Conservation (phyloP, 2,329 filamentous ascomycete species). For the Monosporascus ibericus region DNA sequence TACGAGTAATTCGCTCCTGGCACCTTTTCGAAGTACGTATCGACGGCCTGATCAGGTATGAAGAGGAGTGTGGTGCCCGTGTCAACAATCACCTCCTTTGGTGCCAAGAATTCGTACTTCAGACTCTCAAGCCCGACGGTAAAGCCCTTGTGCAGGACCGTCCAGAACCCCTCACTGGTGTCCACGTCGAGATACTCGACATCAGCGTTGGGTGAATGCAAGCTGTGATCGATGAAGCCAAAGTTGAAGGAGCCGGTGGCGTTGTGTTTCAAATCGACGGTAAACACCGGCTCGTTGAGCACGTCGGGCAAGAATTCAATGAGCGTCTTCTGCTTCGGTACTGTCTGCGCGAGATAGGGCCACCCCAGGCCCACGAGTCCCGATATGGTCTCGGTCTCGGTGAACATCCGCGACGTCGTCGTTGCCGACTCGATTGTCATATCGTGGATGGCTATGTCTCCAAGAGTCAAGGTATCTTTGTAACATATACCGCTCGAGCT, state of each 20-base stretch:
- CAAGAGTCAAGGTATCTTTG: constrained; percentile 42
- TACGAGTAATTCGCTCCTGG: constrained; percentile 43
- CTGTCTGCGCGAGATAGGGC: constrained; percentile 36
- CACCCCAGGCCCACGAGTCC: constrained; percentile 49
- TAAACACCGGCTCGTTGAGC: constrained; percentile 38
- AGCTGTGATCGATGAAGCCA: constrained; percentile 37
- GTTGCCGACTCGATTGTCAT: constrained; percentile 45
- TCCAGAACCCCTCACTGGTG: constrained; percentile 42
- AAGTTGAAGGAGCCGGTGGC: constrained; percentile 45
- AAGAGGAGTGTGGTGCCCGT: constrained; percentile 65
- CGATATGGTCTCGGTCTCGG: constrained; percentile 35
- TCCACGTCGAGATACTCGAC: constrained; percentile 45
- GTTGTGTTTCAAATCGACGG: constrained; percentile 43
- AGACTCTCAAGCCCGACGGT: constrained; percentile 24
- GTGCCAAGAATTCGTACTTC: constrained; percentile 32
- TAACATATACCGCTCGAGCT: constrained; percentile 40
- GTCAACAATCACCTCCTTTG: constrained; percentile 53
- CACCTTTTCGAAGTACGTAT: constrained; percentile 54
- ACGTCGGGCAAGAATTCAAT: constrained; percentile 37
- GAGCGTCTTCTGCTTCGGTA: constrained; percentile 36
- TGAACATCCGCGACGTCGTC: constrained; percentile 35
- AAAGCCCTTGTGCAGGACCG: constrained; percentile 29
- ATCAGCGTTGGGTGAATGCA: constrained; percentile 27
- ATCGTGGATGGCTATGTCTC: constrained; percentile 35
- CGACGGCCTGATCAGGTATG: constrained; percentile 47